Conservation (phyloP, 257 asterid species). For the Plectranthus barbatus region DNA sequence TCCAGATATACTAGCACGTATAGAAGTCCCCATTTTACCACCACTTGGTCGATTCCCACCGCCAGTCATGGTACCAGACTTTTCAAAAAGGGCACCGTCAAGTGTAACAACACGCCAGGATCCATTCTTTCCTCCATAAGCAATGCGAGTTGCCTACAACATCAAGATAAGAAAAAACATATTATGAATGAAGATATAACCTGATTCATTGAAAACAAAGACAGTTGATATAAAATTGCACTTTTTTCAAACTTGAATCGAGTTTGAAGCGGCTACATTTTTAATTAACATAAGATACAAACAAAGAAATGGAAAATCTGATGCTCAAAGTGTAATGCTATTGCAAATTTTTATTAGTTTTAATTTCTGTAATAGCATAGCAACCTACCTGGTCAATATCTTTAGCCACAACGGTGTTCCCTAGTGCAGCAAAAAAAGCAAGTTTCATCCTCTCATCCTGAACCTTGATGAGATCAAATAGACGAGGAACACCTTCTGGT, state of each 20-base stretch:
- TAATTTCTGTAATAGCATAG: not conserved
- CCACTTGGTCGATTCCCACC: slow-evolving; percentile 94
- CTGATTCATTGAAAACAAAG: not conserved
- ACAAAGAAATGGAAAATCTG: not conserved
- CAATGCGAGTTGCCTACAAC: slow-evolving; percentile 78
- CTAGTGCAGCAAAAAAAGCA: slow-evolving; percentile 78
- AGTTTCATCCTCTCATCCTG: slow-evolving; percentile 86
- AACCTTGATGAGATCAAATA: slow-evolving; percentile 84
- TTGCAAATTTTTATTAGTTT: not conserved
- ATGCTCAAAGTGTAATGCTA: not conserved
- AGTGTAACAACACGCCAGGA: slow-evolving; percentile 85
- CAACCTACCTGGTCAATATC: slow-evolving; percentile 79
- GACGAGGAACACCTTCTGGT: slow-evolving; percentile 79
- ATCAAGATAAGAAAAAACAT: slow-evolving; percentile 5
- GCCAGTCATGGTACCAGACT: slow-evolving; percentile 96
- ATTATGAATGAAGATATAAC: not conserved
- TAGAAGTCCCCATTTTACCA: slow-evolving; percentile 90
- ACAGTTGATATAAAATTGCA: not conserved
- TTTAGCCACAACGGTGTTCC: slow-evolving; percentile 69
- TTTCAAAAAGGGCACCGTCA: slow-evolving; percentile 90
- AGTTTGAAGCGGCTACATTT: too few relatives aligned
- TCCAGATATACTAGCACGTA: slow-evolving; percentile 71
- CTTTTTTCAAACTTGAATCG: not conserved
- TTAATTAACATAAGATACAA: not conserved
- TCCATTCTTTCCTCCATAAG: slow-evolving; percentile 67